Conservation (phyloP, 139 green algal genomes). For the Marvania coccoides region DNA sequence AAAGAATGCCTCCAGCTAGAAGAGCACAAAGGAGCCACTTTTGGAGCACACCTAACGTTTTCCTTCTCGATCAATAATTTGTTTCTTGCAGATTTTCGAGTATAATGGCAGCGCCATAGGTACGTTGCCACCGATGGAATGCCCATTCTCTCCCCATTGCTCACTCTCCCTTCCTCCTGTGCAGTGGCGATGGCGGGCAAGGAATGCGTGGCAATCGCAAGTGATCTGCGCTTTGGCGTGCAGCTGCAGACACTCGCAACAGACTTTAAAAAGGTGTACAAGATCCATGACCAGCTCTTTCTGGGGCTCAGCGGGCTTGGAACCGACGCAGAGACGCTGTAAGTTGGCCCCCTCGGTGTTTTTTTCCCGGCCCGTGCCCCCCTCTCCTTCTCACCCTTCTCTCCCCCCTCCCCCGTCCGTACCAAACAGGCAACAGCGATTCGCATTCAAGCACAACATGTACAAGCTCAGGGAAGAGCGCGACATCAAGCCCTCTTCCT, state of each 20-base stretch:
- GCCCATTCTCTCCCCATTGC: too few species aligned
- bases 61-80: too few species aligned
- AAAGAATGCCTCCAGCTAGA: too few species aligned
- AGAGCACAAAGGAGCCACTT: too few species aligned
- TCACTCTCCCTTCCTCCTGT: not conserved
- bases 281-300: conserved; percentile 92
- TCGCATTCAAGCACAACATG: conserved; percentile 95
- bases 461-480: conserved; percentile 97
- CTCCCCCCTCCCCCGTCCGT: too few species aligned
- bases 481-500: conserved; percentile 90
- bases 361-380: not conserved
- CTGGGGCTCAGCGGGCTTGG: conserved; percentile 85
- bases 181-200: conserved; percentile 79
- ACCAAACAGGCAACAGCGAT: conserved; percentile 54
- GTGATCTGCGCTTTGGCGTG: conserved; percentile 92
- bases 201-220: conserved; percentile 95
- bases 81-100: conserved; percentile 63
- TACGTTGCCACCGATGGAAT: too few species aligned
- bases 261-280: conserved; percentile 87
- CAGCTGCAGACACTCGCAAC: conserved; percentile 94
- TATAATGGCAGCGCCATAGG: conserved; percentile 92
- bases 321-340: conserved; percentile 91
- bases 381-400: not conserved
- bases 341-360: conserved; percentile 14
- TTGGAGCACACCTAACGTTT: too few species aligned